phyloP scores from a whole-genome alignment of 208 protist species.

The Crithidia acanthocephali region DNA sequence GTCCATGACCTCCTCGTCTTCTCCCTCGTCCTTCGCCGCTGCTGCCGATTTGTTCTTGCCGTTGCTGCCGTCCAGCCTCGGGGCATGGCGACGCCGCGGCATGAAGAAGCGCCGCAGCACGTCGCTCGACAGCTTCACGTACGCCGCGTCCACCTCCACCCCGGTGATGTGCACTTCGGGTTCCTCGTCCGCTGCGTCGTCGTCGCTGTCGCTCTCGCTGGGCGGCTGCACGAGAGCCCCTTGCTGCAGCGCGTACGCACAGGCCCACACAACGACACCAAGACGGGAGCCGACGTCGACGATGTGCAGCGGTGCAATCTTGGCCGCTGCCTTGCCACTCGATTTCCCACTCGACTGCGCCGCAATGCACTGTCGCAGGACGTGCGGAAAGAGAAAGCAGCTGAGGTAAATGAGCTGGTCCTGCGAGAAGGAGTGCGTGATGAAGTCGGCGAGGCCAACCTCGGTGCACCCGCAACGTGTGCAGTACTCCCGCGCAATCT shows the following conservation, averaged over 20 bases:
- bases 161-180: conserved; percentile 25
- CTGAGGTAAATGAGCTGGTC: conserved; percentile 82
- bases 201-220: not conserved
- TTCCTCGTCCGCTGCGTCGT: not conserved
- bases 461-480: conserved; percentile 56
- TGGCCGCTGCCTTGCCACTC: not conserved
- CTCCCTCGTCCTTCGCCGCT: not conserved
- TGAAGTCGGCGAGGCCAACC: conserved; percentile 67
- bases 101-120: conserved; percentile 36
- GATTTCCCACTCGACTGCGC: not conserved
- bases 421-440: conserved; percentile 86
- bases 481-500: conserved; percentile 75
- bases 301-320: conserved; percentile 14
- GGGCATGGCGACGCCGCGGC: conserved; percentile 28
- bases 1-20: conserved; percentile 4
- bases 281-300: conserved; percentile 86
- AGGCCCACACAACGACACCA: conserved; percentile 70
- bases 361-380: conserved; percentile 4
- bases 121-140: conserved; percentile 35
- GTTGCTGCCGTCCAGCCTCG: conserved; percentile 7
- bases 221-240: conserved; percentile 28
- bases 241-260: conserved; percentile 56
- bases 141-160: conserved; percentile 20
- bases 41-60: too few species aligned
- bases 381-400: conserved; percentile 61